phyloP scores from a whole-genome alignment of 2,329 filamentous ascomycete genomes.

The Knufia petricola region DNA sequence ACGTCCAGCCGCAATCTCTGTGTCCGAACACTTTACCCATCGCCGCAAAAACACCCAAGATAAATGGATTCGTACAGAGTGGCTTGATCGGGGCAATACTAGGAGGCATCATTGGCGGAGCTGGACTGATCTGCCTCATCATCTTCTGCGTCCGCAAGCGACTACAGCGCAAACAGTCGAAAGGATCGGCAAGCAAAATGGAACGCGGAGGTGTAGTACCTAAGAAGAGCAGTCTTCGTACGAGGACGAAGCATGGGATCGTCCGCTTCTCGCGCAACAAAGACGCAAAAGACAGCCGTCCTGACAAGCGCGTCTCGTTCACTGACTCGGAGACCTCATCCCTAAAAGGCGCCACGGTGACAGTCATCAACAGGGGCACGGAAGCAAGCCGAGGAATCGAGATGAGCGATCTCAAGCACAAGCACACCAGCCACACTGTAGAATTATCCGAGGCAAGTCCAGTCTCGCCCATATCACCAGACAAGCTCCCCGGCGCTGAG shows the following conservation, averaged over 20 bases:
- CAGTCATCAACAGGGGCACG: not conserved
- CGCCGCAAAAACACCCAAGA: slow-evolving; percentile 22
- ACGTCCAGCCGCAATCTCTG: slow-evolving; percentile 33
- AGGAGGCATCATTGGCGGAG: slow-evolving; percentile 27
- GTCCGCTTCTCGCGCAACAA: not conserved
- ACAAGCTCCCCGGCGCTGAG: not conserved
- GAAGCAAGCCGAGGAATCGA: not conserved
- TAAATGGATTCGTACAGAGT: slow-evolving; percentile 13
- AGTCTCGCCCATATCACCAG: slow-evolving; percentile 4
- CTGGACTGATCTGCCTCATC: slow-evolving; percentile 16
- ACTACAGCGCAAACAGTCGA: slow-evolving; percentile 3
- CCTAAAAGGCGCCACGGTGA: slow-evolving; percentile 1
- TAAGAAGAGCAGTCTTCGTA: slow-evolving; percentile 5
- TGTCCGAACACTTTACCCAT: slow-evolving; percentile 30
- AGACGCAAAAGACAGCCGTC: not conserved
- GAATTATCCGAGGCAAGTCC: not conserved
- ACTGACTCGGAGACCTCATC: slow-evolving; percentile 5
- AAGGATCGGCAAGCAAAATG: slow-evolving; percentile 2
- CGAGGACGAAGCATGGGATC: not conserved
- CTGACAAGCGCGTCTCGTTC: not conserved
- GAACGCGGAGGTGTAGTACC: slow-evolving; percentile 1
- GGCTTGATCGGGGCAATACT: slow-evolving; percentile 22
- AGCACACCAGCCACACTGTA: not conserved
- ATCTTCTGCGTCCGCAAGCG: slow-evolving; percentile 11
- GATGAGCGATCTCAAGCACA: slow-evolving; percentile 3